Evolutionary conservation across 495 filamentous ascomycete genomes (phyloP).

Genomic region (Penicillium diatomitis): DNA sequence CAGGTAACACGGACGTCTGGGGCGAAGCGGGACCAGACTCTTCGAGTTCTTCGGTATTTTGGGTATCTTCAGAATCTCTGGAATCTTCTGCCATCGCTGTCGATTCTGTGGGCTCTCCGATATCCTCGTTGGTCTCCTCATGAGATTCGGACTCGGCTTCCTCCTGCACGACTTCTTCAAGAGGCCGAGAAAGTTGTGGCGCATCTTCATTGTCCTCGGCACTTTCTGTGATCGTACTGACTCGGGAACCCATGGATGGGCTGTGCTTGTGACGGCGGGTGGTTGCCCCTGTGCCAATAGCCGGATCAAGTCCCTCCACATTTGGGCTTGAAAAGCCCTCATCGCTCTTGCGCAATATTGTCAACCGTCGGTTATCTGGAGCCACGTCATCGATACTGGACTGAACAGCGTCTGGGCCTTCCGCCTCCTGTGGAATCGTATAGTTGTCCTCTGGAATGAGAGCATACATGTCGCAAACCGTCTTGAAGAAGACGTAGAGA

Average conservation of each 20-base stretch:
- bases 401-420: slow-evolving; percentile 54
- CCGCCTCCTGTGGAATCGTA: slow-evolving; percentile 87
- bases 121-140: not conserved
- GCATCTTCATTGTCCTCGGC: slow-evolving; percentile 52
- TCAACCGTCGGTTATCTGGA: slow-evolving; percentile 35
- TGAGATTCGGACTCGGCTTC: slow-evolving; percentile 4
- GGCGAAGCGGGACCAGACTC: not conserved
- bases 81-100: slow-evolving; percentile 1
- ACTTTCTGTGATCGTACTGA: slow-evolving; percentile 62
- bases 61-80: not conserved
- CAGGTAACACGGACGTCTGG: too few relatives aligned
- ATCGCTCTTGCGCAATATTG: slow-evolving; percentile 31
- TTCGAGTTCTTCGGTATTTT: slow-evolving; percentile 1
- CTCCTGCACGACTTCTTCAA: slow-evolving; percentile 11
- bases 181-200: slow-evolving; percentile 3
- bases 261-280: slow-evolving; percentile 65
- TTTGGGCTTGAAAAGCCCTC: slow-evolving; percentile 15
- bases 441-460: slow-evolving; percentile 90
- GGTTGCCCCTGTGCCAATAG: slow-evolving; percentile 50
- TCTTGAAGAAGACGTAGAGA: slow-evolving; percentile 93
- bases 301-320: slow-evolving; percentile 25
- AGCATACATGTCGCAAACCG: slow-evolving; percentile 81
- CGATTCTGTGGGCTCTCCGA: not conserved
- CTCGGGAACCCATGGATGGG: slow-evolving; percentile 65
- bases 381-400: slow-evolving; percentile 22